These are phyloP conservation scores for Alternaria brassicicola DNA, from an alignment of 2,329 filamentous ascomycete species.

Conservation along the genomic window DNA sequence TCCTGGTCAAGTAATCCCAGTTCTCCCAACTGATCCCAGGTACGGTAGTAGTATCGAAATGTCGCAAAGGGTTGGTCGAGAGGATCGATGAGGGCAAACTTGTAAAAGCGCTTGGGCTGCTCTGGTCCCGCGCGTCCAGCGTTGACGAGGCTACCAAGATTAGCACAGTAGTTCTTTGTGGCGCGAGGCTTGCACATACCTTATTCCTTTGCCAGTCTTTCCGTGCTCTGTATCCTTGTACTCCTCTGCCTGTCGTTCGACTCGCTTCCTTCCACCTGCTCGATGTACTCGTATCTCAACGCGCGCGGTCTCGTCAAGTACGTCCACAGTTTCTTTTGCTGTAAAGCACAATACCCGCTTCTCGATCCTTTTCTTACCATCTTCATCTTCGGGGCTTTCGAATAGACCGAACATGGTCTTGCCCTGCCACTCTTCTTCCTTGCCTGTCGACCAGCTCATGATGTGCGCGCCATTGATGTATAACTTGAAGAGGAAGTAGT, in stretches of 20 bases:
- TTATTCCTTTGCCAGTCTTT: slow-evolving; percentile 29
- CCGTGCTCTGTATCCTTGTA: slow-evolving; percentile 31
- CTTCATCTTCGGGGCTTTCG: slow-evolving; percentile 38
- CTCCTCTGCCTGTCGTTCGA: slow-evolving; percentile 37
- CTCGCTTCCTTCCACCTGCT: slow-evolving; percentile 49
- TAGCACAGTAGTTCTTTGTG: slow-evolving; percentile 9
- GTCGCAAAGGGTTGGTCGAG: slow-evolving; percentile 55
- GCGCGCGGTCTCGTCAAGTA: slow-evolving; percentile 33
- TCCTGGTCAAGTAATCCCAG: slow-evolving; percentile 31
- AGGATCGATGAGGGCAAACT: slow-evolving; percentile 57
- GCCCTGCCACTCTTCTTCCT: slow-evolving; percentile 51
- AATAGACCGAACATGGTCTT: slow-evolving; percentile 55
- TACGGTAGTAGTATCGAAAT: slow-evolving; percentile 52
- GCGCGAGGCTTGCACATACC: slow-evolving; percentile 28
- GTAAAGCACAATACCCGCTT: slow-evolving; percentile 52
- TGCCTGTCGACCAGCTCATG: slow-evolving; percentile 54
- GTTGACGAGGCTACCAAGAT: slow-evolving; percentile 42
- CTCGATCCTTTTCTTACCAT: slow-evolving; percentile 44
- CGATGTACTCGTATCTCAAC: slow-evolving; percentile 54
- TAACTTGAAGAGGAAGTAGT: slow-evolving; percentile 56
- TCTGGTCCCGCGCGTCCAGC: slow-evolving; percentile 47
- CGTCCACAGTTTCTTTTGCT: slow-evolving; percentile 15
- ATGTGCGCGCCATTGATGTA: slow-evolving; percentile 49
- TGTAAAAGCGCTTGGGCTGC: slow-evolving; percentile 55
- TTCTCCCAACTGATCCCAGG: slow-evolving; percentile 34